Evolutionary conservation across 768 basidiomycete species (phyloP), one percentile per base, ranked within the genome.

Genomic region (Chiua virens): DNA sequence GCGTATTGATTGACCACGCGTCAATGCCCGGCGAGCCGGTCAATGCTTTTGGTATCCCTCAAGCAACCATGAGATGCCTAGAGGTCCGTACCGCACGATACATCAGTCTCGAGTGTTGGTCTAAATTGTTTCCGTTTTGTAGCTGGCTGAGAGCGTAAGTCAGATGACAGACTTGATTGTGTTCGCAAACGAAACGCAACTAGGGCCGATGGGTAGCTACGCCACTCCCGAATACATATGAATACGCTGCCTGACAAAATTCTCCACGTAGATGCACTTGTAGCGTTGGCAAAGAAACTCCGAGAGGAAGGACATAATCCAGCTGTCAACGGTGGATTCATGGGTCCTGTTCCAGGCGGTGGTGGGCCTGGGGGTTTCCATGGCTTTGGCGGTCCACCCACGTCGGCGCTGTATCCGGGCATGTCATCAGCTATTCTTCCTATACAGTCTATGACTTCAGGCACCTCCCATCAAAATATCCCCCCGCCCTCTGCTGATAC

Each of bases 1-100:
- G 82, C 49, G 70, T 82, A 37, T 58, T 78, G 43, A 81, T 88
- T 42, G 81, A 83, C 17, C 73, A 73, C 32, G 86, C 80, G 28
- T 74, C 75, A n/a, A 80, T 91, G 57, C 90, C 91, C 13, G 81
- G 82, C 5, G 89, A 91, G 60, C 90, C 90, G 9, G 87, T 92
- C 45, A 92, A 92, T 61, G 87, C 87, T 20, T 92, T 92, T 70
- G 90, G 90, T 5, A 89, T 92, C 47, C 89, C 90, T 7, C 89
- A 92, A 63, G 89, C 88, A 3, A 90, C 90, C 17, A 92, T 92
- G 91, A 77, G 90, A 47, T 91, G 89, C 77, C 72, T 92, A 32
- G 90, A 92, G 79, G 86, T 87, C 50, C 49, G 77, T 65, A 43
- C 30, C 21, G 17, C 45, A 38, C 23, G 47, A 22, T 34, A 34